phyloP scores from a whole-genome alignment of 2,329 filamentous ascomycete species.

The Calonectria montana region DNA sequence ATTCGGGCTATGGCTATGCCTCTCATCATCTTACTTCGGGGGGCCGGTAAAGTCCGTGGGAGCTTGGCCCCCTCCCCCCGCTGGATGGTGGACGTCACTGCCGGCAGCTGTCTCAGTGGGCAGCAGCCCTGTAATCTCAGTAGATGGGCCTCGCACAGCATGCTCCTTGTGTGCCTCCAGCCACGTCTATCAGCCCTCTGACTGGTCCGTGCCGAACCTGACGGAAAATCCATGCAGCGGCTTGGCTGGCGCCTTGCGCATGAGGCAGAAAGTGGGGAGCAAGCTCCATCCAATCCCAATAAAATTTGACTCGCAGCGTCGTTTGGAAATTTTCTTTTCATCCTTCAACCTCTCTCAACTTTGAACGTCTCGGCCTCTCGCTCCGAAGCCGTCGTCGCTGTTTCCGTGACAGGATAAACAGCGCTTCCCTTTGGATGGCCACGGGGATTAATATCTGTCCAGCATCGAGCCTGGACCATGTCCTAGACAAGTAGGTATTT shows the following conservation, averaged over 20 bases:
- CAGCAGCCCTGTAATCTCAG: background rate
- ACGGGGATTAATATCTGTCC: slow-evolving; percentile 37
- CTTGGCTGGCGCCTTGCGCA: slow-evolving; percentile 44
- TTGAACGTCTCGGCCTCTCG: slow-evolving; percentile 29
- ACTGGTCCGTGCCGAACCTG: background rate
- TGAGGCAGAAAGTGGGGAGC: slow-evolving; percentile 46
- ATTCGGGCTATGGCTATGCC: background rate
- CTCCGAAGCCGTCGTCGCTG: slow-evolving; percentile 32
- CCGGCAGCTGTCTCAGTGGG: background rate
- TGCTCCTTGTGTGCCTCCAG: background rate
- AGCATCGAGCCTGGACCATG: slow-evolving; percentile 43
- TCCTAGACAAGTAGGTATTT: slow-evolving; percentile 45
- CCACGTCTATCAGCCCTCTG: background rate
- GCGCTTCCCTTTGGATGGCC: slow-evolving; percentile 41
- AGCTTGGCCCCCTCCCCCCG: background rate
- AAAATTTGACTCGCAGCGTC: slow-evolving; percentile 33
- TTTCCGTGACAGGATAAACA: slow-evolving; percentile 32
- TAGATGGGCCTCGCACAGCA: background rate
- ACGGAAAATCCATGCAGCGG: background rate
- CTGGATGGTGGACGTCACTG: slow-evolving; percentile 11
- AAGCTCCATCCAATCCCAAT: slow-evolving; percentile 40
- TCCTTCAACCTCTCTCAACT: slow-evolving; percentile 18
- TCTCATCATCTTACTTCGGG: slow-evolving; percentile 8
- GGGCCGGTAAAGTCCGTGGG: slow-evolving; percentile 21
- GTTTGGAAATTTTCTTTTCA: slow-evolving; percentile 23